phyloP scores from a whole-genome alignment of 2,329 filamentous ascomycete species.

The Aspergillus fumigatiaffinis region DNA sequence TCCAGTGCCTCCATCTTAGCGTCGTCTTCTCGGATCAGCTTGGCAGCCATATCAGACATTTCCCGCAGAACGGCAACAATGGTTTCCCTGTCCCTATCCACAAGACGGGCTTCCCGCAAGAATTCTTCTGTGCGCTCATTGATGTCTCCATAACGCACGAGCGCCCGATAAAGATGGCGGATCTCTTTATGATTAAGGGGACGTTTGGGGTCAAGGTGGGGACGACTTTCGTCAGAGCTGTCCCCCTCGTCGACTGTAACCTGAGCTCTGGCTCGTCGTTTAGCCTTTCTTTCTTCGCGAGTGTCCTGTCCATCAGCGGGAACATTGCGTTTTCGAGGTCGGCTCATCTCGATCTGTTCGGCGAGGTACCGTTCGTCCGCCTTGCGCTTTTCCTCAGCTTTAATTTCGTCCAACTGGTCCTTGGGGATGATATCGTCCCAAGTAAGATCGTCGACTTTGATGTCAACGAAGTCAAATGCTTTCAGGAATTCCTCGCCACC shows the following conservation, averaged over 20 bases:
- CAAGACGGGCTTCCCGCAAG: conserved; percentile 77
- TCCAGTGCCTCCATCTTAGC: conserved; percentile 61
- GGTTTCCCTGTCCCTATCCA: conserved; percentile 76
- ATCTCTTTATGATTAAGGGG: conserved; percentile 90
- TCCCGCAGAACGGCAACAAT: conserved; percentile 72
- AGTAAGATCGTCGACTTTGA: conserved; percentile 87
- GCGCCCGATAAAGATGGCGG: conserved; percentile 83
- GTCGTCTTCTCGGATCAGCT: conserved; percentile 70
- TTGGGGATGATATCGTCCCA: conserved; percentile 99
- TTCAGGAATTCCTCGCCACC: conserved; percentile 95
- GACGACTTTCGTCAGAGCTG: conserved; percentile 58
- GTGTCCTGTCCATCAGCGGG: conserved; percentile 51
- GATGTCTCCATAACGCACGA: conserved; percentile 85
- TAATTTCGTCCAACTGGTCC: conserved; percentile 83
- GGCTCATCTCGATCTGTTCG: conserved; percentile 77
- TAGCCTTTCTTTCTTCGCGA: conserved; percentile 61
- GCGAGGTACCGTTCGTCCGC: conserved; percentile 79
- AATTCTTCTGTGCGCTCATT: conserved; percentile 86
- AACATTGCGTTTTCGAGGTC: conserved; percentile 69
- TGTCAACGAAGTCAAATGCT: conserved; percentile 88
- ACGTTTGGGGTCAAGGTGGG: conserved; percentile 68
- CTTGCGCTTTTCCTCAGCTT: conserved; percentile 80
- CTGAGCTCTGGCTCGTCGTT: conserved; percentile 67
- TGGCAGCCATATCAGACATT: conserved; percentile 67
- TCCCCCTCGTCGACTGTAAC: conserved; percentile 64